These are phyloP conservation scores for Nothophoma quercina DNA, from an alignment of 2,329 filamentous ascomycete species.

Conservation along the genomic window DNA sequence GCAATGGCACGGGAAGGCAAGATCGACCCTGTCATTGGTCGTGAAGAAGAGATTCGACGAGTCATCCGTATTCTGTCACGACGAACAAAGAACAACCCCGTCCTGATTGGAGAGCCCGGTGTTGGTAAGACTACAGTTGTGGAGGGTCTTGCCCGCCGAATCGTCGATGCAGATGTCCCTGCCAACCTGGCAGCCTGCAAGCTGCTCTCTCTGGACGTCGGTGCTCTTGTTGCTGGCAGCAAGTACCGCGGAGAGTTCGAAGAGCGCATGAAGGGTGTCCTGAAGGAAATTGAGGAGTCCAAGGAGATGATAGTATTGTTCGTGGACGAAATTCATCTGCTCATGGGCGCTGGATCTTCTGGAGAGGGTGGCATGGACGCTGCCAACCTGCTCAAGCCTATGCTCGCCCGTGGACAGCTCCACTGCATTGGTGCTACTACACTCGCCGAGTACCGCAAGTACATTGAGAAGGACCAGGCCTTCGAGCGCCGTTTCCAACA, in stretches of 20 bases:
- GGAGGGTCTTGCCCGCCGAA: conserved; percentile 92
- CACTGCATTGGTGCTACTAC: conserved; percentile 99
- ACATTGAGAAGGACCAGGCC: conserved; percentile 97
- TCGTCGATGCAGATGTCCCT: conserved; percentile 95
- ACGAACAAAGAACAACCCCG: conserved; percentile 98
- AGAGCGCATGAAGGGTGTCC: conserved; percentile 97
- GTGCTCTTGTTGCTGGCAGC: conserved; percentile 92
- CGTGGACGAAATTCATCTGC: conserved; percentile 96
- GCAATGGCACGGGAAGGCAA: conserved; percentile 95
- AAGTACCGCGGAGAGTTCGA: conserved; percentile 99
- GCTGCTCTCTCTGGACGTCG: conserved; percentile 92
- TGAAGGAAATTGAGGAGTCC: conserved; percentile 94
- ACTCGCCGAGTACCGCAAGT: conserved; percentile 94
- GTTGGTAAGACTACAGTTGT: conserved; percentile 98
- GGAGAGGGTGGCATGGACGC: conserved; percentile 99
- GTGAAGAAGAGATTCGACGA: conserved; percentile 93
- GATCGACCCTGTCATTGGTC: conserved; percentile 94
- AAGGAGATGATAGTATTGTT: conserved; percentile 98
- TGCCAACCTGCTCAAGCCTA: conserved; percentile 95
- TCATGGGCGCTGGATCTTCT: conserved; percentile 95
- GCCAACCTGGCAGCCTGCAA: conserved; percentile 94
- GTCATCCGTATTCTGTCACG: conserved; percentile 91
- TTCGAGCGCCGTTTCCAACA: conserved; percentile 99
- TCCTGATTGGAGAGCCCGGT: conserved; percentile 96
- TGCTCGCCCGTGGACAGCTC: conserved; percentile 94